Conservation (phyloP, 495 filamentous ascomycete species). For the Staphylotrichum tortipilum region DNA sequence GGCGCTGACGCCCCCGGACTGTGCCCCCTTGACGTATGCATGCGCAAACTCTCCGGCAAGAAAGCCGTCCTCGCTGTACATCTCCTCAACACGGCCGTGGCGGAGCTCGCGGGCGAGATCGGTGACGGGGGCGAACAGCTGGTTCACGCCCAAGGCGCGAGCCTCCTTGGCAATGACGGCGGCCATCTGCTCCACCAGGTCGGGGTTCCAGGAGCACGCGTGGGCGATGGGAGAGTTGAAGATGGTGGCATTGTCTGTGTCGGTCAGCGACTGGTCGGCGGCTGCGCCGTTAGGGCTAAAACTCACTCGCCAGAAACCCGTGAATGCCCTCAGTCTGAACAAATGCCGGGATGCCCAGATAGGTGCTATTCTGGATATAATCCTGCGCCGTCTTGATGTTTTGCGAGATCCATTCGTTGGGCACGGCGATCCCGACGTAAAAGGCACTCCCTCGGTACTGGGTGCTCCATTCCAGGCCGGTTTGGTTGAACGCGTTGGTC, state of each 20-base stretch:
- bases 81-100: slow-evolving; percentile 64
- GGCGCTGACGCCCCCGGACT: slow-evolving; percentile 53
- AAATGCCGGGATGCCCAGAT: slow-evolving; percentile 58
- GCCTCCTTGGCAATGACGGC: slow-evolving; percentile 52
- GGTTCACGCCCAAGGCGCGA: slow-evolving; percentile 54
- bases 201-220: slow-evolving; percentile 56
- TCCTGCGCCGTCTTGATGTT: slow-evolving; percentile 55
- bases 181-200: slow-evolving; percentile 53
- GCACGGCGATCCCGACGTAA: slow-evolving; percentile 51
- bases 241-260: slow-evolving; percentile 55
- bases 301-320: slow-evolving; percentile 43
- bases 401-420: slow-evolving; percentile 52
- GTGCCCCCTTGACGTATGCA: slow-evolving; percentile 51
- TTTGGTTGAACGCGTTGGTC: slow-evolving; percentile 51
- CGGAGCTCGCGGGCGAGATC: slow-evolving; percentile 60
- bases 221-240: slow-evolving; percentile 67
- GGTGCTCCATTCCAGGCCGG: slow-evolving; percentile 58
- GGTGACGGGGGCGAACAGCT: slow-evolving; percentile 59
- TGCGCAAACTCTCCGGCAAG: slow-evolving; percentile 51
- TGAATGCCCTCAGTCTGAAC: slow-evolving; percentile 67
- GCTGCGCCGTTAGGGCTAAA: neutral
- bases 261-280: neutral
- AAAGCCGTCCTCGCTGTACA: slow-evolving; percentile 55
- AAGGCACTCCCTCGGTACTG: slow-evolving; percentile 53
- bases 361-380: slow-evolving; percentile 54